phyloP scores from a whole-genome alignment of 176 grass and related monocot species.

The Aegilops longissima region DNA sequence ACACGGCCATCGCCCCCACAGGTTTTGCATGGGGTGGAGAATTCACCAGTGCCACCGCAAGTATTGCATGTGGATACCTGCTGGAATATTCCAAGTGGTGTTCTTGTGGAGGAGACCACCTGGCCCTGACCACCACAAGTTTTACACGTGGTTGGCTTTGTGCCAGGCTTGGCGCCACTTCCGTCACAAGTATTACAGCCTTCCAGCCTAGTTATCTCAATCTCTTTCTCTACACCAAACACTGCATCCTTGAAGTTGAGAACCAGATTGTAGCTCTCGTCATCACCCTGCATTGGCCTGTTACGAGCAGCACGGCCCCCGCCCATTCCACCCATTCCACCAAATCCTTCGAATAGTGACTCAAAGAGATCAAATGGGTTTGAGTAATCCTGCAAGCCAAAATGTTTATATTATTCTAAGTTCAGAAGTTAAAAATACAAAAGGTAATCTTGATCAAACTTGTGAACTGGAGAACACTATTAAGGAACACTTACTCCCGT shows the following conservation, averaged over 20 bases:
- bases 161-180: conserved; percentile 85
- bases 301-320: conserved; percentile 73
- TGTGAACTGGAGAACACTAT: conserved; percentile 17
- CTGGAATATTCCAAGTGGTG: conserved; percentile 96
- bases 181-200: conserved; percentile 83
- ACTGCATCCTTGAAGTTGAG: conserved; percentile 97
- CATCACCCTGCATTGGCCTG: conserved; percentile 91
- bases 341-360: conserved; percentile 91
- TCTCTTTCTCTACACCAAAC: conserved; percentile 95
- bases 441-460: background rate
- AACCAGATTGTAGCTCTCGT: conserved; percentile 84
- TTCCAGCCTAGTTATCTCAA: conserved; percentile 85
- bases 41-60: conserved; percentile 85
- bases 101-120: conserved; percentile 83
- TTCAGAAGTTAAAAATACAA: conserved; percentile 3
- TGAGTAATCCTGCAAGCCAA: conserved; percentile 71
- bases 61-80: conserved; percentile 92
- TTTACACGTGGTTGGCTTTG: conserved; percentile 74
- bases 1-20: conserved; percentile 90
- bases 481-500: conserved; percentile 64
- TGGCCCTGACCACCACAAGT: conserved; percentile 95
- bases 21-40: conserved; percentile 80
- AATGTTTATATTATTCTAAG: conserved; percentile 25
- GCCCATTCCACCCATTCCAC: conserved; percentile 94
- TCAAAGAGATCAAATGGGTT: conserved; percentile 98